Evolutionary conservation across 23 red algal genomes (phyloP).

Genomic region (Gracilaria domingensis): DNA sequence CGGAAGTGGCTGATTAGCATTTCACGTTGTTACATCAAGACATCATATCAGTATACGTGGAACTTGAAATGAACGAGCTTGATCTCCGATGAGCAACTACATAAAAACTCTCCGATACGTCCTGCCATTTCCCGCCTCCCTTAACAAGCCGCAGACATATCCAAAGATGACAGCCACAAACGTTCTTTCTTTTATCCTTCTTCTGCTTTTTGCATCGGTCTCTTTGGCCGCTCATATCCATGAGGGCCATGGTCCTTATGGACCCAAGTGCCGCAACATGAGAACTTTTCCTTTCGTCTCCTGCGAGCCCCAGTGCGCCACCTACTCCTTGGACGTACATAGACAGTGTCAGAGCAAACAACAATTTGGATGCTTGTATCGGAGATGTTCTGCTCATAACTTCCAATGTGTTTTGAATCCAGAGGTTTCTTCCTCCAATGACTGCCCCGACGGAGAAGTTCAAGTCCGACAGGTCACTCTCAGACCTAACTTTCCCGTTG

Average conservation of each 20-base stretch:
- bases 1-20: no score
- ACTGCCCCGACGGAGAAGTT: background rate
- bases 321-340: background rate
- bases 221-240: no score
- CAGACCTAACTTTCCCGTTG: background rate
- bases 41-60: no score
- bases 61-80: no score
- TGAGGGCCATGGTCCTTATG: background rate
- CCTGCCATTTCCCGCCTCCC: no score
- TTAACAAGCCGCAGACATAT: no score
- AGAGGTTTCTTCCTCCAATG: background rate
- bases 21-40: no score
- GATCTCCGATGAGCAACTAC: no score
- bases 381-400: background rate
- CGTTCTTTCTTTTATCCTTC: no score
- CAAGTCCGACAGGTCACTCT: background rate
- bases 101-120: no score
- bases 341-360: background rate
- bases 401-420: background rate
- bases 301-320: background rate
- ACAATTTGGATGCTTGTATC: background rate
- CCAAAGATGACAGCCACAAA: no score
- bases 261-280: background rate
- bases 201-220: background rate
- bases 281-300: slow-evolving; percentile 19